Base-by-base conservation (phyloP, 345 rosid genomes). In the Noccaea caerulescens region DNA sequence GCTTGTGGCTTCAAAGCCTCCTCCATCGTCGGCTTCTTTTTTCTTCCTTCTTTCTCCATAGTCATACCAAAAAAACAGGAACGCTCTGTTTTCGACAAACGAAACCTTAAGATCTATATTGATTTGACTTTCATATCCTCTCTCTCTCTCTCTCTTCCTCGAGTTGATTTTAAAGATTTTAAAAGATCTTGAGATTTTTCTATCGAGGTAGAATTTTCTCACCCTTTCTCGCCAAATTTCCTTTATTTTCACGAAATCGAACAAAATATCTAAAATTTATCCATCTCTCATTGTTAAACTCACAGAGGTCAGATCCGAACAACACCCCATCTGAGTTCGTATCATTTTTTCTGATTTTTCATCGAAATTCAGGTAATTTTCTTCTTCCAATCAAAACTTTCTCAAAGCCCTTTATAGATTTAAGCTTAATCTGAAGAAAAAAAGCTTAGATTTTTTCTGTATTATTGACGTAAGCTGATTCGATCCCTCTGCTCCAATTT, bases 321-420 rank as follows among this genome's bases (percentile, higher is more conserved):
- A 79, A 66, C 62, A 64, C 58, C 65, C 65, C 73, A 58, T 80
- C 82, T 70, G 73, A 63, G 44, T 51, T 60, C 53, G 44, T 5
- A 23, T 43, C 46, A 6, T 10, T 72, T 41, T 20, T 12, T 10
- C 33, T 66, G 9, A 12, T 38, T 13, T 39, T 42, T 41, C 32
- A 34, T 51, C 8, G 49, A 72, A 63, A 16, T 41, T 51, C 58
- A 59, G 56, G 75, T 76, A 44, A 47, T 23, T 14, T 39, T 18
- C 25, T 11, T 14, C 3, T 1, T 32, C 41, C 30, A 6, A 7
- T 1, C 38, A 5, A 25, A 50, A 14, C n/a, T 11, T 60, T 9
- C 39, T 72, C 45, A 51, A 43, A 12, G 2, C 38, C 37, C 9
- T 60, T 44, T 44, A 7, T 43, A 14, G 34, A 45, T 69, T 63